Conservation (phyloP, 169 alveolate genomes). For the Babesia bigemina region DNA sequence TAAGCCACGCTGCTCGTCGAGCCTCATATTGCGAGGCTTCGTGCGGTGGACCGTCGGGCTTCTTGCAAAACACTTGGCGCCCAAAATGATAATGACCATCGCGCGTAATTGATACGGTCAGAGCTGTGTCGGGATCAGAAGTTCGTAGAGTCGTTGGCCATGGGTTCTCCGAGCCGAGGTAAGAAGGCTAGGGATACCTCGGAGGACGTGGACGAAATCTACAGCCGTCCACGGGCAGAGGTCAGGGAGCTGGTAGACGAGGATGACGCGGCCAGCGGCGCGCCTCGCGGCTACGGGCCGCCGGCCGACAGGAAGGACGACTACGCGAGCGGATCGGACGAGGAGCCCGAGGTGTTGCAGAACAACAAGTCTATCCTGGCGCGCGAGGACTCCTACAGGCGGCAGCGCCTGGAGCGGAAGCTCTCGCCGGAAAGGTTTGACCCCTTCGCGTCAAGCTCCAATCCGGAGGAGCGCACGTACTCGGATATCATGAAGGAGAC, state of each 20-base stretch:
- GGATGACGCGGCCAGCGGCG: conserved; percentile 1
- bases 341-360: conserved; percentile 25
- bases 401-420: conserved; percentile 65
- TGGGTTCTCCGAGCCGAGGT: neutral
- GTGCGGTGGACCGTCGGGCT: neutral
- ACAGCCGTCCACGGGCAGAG: conserved; percentile 27
- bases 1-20: neutral
- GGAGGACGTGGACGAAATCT: conserved; percentile 30
- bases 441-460: conserved; percentile 76
- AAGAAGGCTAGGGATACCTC: conserved; percentile 8
- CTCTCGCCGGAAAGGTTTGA: conserved; percentile 86
- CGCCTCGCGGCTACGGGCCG: neutral
- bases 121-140: neutral
- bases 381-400: conserved; percentile 71
- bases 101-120: neutral
- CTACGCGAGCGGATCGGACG: conserved; percentile 23
- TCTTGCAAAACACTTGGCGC: neutral
- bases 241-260: conserved; percentile 23
- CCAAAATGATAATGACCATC: conserved; percentile 8
- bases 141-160: neutral
- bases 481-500: conserved; percentile 70
- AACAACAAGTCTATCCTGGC: conserved; percentile 68
- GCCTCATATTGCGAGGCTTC: conserved; percentile 35
- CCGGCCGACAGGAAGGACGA: conserved; percentile 9
- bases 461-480: conserved; percentile 76